Evolutionary conservation across 305 asterid species (phyloP).

Genomic region (Striga hermonthica): DNA sequence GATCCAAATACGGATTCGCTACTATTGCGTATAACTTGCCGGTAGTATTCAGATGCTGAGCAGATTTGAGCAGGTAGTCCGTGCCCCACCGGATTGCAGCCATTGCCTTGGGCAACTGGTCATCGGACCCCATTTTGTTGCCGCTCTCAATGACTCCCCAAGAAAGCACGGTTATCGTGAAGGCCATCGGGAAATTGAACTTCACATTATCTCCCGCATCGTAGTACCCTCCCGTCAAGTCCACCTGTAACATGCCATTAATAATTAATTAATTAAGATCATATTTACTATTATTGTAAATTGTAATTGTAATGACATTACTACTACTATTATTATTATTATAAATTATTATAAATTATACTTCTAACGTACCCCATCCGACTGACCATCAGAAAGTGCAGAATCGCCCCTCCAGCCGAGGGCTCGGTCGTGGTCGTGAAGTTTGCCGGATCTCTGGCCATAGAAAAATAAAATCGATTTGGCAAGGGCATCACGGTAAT

Average conservation of each 20-base stretch:
- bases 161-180: slow-evolving; percentile 75
- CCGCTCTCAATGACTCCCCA: slow-evolving; percentile 76
- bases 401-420: slow-evolving; percentile 67
- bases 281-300: too few species aligned
- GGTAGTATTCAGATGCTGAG: slow-evolving; percentile 39
- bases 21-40: slow-evolving; percentile 80
- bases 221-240: slow-evolving; percentile 83
- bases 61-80: slow-evolving; percentile 72
- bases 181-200: slow-evolving; percentile 90
- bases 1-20: slow-evolving; percentile 81
- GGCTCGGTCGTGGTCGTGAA: slow-evolving; percentile 38
- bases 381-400: slow-evolving; percentile 63
- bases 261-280: too few species aligned
- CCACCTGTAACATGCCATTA: too few species aligned
- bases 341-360: too few species aligned
- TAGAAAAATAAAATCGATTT: slow-evolving; percentile 81
- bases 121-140: slow-evolving; percentile 58
- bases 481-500: slow-evolving; percentile 73
- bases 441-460: slow-evolving; percentile 81
- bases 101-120: slow-evolving; percentile 39
- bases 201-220: slow-evolving; percentile 98
- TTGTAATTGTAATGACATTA: too few species aligned
- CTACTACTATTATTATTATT: too few species aligned
- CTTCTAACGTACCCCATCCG: slow-evolving; percentile 50
- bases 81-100: slow-evolving; percentile 84